phyloP scores from a whole-genome alignment of 2,329 filamentous ascomycete genomes.

The Xylariaceae sp. region DNA sequence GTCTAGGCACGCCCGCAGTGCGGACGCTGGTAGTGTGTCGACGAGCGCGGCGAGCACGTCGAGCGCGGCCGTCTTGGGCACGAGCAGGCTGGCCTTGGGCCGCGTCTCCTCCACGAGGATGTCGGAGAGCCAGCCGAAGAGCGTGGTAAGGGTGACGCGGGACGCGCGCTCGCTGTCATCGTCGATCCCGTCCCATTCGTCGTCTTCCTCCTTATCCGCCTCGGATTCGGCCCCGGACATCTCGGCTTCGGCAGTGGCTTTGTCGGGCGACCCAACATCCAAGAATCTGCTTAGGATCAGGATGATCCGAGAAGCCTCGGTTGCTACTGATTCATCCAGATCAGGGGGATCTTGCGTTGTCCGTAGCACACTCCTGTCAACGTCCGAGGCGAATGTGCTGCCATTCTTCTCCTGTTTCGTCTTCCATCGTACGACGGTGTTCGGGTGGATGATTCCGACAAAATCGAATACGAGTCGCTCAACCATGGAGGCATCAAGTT shows the following conservation, averaged over 20 bases:
- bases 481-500: conserved; percentile 58
- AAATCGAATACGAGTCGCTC: conserved; percentile 40
- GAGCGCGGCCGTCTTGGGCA: conserved; percentile 69
- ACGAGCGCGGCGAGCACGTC: conserved; percentile 65
- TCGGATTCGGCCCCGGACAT: conserved; percentile 34
- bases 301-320: conserved; percentile 72
- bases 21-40: conserved; percentile 48
- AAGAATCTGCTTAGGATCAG: conserved; percentile 66
- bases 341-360: conserved; percentile 7
- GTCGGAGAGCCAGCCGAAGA: conserved; percentile 71
- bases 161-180: conserved; percentile 27
- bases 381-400: conserved; percentile 1
- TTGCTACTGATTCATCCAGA: conserved; percentile 66
- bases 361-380: conserved; percentile 5
- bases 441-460: conserved; percentile 28
- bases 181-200: conserved; percentile 29
- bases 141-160: conserved; percentile 51
- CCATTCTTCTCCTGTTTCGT: conserved; percentile 18
- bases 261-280: conserved; percentile 49
- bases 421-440: conserved; percentile 26
- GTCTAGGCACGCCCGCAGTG: conserved; percentile 56
- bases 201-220: conserved; percentile 34
- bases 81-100: conserved; percentile 54
- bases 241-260: conserved; percentile 29
- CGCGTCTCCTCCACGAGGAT: conserved; percentile 70